Evolutionary conservation across 2,329 filamentous ascomycete species (phyloP), one percentile per base, ranked within the genome.

Genomic region (Acrocalymma vagum): DNA sequence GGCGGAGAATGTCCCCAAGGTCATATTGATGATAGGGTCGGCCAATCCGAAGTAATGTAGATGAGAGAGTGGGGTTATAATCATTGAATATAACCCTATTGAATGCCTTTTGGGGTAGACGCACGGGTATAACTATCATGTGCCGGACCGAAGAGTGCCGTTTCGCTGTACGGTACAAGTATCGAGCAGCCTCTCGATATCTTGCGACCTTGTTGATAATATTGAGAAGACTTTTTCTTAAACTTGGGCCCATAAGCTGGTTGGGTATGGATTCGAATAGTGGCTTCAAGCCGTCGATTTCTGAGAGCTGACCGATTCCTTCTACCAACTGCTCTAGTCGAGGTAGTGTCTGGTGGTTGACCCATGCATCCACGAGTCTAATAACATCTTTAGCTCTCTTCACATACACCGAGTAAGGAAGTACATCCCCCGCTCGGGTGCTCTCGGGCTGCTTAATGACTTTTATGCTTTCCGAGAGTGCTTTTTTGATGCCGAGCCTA

Each of bases 181-280:
- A 58, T 17, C 44, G 34, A 23, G 51, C 51, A 32, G 43, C 45
- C 16, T 58, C 54, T 14, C 45, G 34, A 26, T 55, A 58, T 27
- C 51, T 49, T 9, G 48, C 28, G 9, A 55, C 46, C 33, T 55
- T 55, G 4, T 16, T 42, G 18, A 51, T 23, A 10, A 50, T 51
- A 11, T 50, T 55, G 25, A 36, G 21, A 10, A 55, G 39, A 28
- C 41, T 53, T 26, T 24, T 18, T 26, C 41, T 40, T 21, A 37
- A 35, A 21, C 38, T 51, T 27, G 49, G 47, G 22, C 13, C 14
- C 49, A 55, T 53, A 6, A 13, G 20, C 38, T 33, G 40, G 24
- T 49, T 53, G 26, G 43, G 42, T 30, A 55, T 42, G 4, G 16
- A 23, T 21, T 42, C 34, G n/a, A 53, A 14, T 17, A 55, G 18